phyloP scores from a whole-genome alignment of 805 yeast genomes.

The Wickerhamiella alocasiicola region DNA sequence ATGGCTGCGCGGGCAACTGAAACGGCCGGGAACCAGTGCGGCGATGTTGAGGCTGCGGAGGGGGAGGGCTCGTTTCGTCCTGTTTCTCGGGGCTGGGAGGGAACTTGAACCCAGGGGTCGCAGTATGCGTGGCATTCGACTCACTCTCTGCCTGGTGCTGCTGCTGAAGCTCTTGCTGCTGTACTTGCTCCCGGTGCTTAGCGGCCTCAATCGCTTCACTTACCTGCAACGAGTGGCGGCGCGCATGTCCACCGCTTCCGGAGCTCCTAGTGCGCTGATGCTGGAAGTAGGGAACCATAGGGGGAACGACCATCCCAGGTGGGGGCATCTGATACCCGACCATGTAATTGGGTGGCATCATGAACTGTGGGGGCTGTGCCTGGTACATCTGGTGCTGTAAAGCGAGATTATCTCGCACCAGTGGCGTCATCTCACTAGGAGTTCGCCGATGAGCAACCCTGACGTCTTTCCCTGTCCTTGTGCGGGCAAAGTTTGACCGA shows the following conservation, averaged over 20 bases:
- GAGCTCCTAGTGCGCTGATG: slow-evolving; percentile 10
- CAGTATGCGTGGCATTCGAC: not conserved
- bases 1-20: slow-evolving; percentile 19
- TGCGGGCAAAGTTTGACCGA: slow-evolving; percentile 11
- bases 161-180: slow-evolving; percentile 14
- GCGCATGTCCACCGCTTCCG: slow-evolving; percentile 47
- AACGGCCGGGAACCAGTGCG: slow-evolving; percentile 25
- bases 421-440: slow-evolving; percentile 85
- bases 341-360: slow-evolving; percentile 8
- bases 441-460: slow-evolving; percentile 96
- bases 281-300: slow-evolving; percentile 2
- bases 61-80: slow-evolving; percentile 13
- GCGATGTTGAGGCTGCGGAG: slow-evolving; percentile 38
- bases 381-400: slow-evolving; percentile 85
- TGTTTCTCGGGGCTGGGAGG: slow-evolving; percentile 18
- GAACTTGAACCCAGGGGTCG: slow-evolving; percentile 18
- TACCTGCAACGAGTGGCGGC: slow-evolving; percentile 87
- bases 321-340: slow-evolving; percentile 11
- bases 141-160: too few relatives aligned
- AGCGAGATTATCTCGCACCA: slow-evolving; percentile 69
- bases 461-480: slow-evolving; percentile 36
- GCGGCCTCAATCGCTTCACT: slow-evolving; percentile 94
- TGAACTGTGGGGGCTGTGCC: slow-evolving; percentile 43
- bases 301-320: slow-evolving; percentile 13
- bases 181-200: slow-evolving; percentile 73